Conservation (phyloP, 805 yeast genomes). For the Hanseniaspora mollemarum region DNA sequence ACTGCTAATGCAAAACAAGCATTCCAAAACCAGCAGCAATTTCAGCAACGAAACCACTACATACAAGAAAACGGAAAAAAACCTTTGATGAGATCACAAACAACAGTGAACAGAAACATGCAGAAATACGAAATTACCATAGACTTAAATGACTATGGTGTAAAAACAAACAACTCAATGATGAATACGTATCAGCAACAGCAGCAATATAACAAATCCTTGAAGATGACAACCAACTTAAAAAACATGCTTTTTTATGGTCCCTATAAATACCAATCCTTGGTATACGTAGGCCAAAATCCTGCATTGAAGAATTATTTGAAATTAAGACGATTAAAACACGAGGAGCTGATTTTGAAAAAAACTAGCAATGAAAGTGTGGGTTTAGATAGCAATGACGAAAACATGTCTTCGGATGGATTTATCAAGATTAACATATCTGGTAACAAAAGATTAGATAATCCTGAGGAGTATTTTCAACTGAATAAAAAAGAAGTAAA, state of each 20-base stretch:
- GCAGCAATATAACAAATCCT: constrained; percentile 5
- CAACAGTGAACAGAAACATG: constrained; percentile 1
- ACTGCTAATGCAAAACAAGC: too few relatives aligned
- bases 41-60: background rate
- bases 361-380: background rate
- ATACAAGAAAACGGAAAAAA: background rate
- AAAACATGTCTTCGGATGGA: background rate
- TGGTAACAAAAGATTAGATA: constrained; percentile 9
- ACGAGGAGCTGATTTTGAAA: constrained; percentile 4
- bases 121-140: constrained; percentile 1
- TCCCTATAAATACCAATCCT: background rate
- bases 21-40: background rate
- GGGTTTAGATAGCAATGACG: background rate
- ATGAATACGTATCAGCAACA: constrained; percentile 2
- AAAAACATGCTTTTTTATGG: constrained; percentile 4
- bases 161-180: background rate
- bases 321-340: constrained; percentile 6
- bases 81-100: background rate
- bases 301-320: constrained; percentile 11
- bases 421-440: constrained; percentile 8
- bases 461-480: constrained; percentile 2
- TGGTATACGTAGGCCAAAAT: constrained; percentile 9
- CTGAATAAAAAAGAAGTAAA: background rate
- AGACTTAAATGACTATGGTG: constrained; percentile 1
- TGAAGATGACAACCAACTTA: background rate